phyloP scores from a whole-genome alignment of 164 flowering plant species.

The Cinnamomum micranthum region DNA sequence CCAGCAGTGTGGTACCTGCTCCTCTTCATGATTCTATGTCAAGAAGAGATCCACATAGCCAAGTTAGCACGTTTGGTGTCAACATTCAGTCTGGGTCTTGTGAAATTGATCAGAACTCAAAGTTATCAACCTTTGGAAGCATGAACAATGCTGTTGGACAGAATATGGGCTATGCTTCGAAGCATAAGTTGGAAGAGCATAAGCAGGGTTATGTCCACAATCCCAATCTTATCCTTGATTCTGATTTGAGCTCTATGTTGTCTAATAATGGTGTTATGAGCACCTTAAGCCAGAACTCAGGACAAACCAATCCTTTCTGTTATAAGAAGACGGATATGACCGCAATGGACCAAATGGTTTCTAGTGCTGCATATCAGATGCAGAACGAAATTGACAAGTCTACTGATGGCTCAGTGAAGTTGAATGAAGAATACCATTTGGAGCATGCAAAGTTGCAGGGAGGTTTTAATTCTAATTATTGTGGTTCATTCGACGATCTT shows the following conservation, averaged over 20 bases:
- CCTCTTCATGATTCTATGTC: slow-evolving; percentile 20
- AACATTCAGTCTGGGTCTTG: slow-evolving; percentile 17
- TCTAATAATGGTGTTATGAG: slow-evolving; percentile 23
- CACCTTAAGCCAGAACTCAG: slow-evolving; percentile 24
- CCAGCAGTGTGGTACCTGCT: slow-evolving; percentile 20
- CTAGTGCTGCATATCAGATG: slow-evolving; percentile 24
- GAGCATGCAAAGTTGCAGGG: slow-evolving; percentile 33
- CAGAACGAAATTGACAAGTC: slow-evolving; percentile 27
- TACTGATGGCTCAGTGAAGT: slow-evolving; percentile 22
- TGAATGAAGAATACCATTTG: slow-evolving; percentile 29
- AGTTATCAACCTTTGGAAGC: slow-evolving; percentile 15
- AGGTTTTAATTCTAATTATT: slow-evolving; percentile 22
- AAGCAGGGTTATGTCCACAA: slow-evolving; percentile 20
- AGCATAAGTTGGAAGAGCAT: slow-evolving; percentile 35
- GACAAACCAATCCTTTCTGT: slow-evolving; percentile 18
- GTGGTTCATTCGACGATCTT: slow-evolving; percentile 57
- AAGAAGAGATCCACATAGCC: slow-evolving; percentile 32
- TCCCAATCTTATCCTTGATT: slow-evolving; percentile 23
- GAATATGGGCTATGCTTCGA: slow-evolving; percentile 17
- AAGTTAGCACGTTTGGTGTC: slow-evolving; percentile 21
- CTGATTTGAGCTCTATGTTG: slow-evolving; percentile 23
- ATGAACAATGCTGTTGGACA: slow-evolving; percentile 7
- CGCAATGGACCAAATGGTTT: slow-evolving; percentile 24
- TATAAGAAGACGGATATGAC: slow-evolving; percentile 23
- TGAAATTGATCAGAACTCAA: slow-evolving; percentile 12